Percentiles rank a stretch among this genome's conserved stretches.
These are phyloP conservation scores for Suillus placidus DNA, from an alignment of 768 basidiomycete species.

Conservation along the genomic window DNA sequence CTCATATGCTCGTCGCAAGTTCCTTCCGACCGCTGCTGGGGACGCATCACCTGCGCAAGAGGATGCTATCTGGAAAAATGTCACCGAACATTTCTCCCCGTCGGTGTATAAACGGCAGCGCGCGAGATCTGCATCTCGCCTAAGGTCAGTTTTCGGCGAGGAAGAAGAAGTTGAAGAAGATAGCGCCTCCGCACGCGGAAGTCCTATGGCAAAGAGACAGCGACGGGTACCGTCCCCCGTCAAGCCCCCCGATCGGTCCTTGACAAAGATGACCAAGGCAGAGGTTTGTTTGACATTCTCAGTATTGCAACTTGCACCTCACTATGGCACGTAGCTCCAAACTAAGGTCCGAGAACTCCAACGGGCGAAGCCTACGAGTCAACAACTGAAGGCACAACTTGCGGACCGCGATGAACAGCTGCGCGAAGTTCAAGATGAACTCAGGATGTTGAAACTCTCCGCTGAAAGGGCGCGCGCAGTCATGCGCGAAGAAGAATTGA, in stretches of 20 bases:
- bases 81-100: conserved; percentile 31
- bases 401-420: conserved; percentile 24
- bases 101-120: conserved; percentile 20
- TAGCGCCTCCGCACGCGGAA: conserved; percentile 13
- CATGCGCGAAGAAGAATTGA: conserved; percentile 15
- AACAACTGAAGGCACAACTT: conserved; percentile 36
- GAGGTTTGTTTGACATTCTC: conserved; percentile 35
- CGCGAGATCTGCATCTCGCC: conserved; percentile 8
- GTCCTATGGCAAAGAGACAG: conserved; percentile 13
- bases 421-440: conserved; percentile 15
- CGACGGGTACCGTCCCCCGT: conserved; percentile 12
- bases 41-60: conserved; percentile 34
- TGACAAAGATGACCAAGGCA: conserved; percentile 42
- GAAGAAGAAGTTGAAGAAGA: conserved; percentile 14
- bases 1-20: conserved; percentile 36
- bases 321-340: background rate
- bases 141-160: conserved; percentile 3
- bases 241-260: conserved; percentile 26
- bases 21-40: conserved; percentile 27
- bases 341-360: conserved; percentile 4
- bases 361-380: background rate
- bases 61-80: conserved; percentile 42
- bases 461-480: background rate
- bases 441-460: background rate
- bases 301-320: background rate